Conservation (phyloP, 2,329 filamentous ascomycete genomes). For the Cytospora chrysosperma region DNA sequence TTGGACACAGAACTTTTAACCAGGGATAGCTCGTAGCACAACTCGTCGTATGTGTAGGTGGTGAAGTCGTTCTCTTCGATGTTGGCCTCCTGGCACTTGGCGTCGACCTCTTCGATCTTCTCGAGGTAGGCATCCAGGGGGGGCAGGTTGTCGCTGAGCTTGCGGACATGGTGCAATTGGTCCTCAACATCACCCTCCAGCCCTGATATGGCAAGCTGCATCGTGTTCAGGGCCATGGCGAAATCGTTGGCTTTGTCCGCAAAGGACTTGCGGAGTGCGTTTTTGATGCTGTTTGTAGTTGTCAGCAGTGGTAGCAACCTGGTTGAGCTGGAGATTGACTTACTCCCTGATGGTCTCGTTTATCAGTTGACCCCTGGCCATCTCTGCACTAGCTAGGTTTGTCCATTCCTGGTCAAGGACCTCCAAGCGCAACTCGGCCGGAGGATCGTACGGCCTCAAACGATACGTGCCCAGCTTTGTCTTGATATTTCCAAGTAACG, state of each 20-base stretch:
- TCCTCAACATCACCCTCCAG: conserved; percentile 96
- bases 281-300: conserved; percentile 71
- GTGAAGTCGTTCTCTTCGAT: conserved; percentile 99
- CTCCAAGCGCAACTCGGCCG: conserved; percentile 77
- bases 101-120: conserved; percentile 81
- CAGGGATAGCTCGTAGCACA: conserved; percentile 87
- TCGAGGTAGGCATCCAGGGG: conserved; percentile 90
- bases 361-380: conserved; percentile 85
- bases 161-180: conserved; percentile 82
- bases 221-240: conserved; percentile 88
- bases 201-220: conserved; percentile 93
- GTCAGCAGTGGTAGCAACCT: conserved; percentile 3
- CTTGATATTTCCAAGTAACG: conserved; percentile 95
- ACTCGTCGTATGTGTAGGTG: conserved; percentile 97
- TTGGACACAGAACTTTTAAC: conserved; percentile 92
- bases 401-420: conserved; percentile 82
- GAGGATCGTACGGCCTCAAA: conserved; percentile 86
- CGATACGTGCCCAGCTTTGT: conserved; percentile 96
- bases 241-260: conserved; percentile 99
- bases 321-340: conserved; percentile 33
- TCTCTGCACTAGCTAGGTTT: conserved; percentile 76
- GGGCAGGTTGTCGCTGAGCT: conserved; percentile 78
- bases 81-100: conserved; percentile 91
- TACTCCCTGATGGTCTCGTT: conserved; percentile 97
- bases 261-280: conserved; percentile 85